Percentiles rank a stretch among this genome's conserved stretches.
These are phyloP conservation scores for Chlorella sp. DNA, from an alignment of 139 green algal species.

Conservation along the genomic window DNA sequence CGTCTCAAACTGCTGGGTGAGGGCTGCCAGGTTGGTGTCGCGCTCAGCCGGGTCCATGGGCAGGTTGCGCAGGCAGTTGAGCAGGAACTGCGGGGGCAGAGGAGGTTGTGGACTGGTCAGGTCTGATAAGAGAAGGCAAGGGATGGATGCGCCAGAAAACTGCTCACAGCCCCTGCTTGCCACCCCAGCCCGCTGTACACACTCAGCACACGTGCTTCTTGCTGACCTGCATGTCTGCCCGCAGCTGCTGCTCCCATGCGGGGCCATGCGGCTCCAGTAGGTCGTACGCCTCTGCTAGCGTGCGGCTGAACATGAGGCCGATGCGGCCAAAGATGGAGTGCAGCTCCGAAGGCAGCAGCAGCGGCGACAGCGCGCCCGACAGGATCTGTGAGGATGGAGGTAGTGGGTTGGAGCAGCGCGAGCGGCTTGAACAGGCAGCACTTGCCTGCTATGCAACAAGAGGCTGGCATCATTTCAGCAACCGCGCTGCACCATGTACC, in stretches of 20 bases:
- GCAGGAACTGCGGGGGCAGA: conserved; percentile 16
- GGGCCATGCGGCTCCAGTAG: conserved; percentile 43
- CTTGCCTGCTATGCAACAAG: too few species aligned
- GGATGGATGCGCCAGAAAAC: too few species aligned
- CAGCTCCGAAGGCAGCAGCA: conserved; percentile 79
- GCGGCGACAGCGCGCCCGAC: conserved; percentile 73
- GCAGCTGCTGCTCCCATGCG: conserved; percentile 35
- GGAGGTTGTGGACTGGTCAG: too few species aligned
- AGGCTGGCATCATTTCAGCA: too few species aligned
- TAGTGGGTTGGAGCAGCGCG: too few species aligned
- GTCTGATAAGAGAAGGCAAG: too few species aligned
- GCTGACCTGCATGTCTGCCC: conserved; percentile 14
- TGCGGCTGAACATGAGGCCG: conserved; percentile 64
- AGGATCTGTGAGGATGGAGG: conserved; percentile 26
- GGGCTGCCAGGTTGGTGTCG: conserved; percentile 17
- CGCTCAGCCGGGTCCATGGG: not conserved
- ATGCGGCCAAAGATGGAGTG: conserved; percentile 85
- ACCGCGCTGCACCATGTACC: too few species aligned
- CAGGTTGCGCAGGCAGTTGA: conserved; percentile 35
- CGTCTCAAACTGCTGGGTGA: conserved; percentile 21
- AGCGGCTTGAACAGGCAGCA: too few species aligned
- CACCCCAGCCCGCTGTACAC: too few species aligned
- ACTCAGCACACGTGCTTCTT: not conserved
- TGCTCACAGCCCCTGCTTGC: too few species aligned
- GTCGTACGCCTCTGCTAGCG: conserved; percentile 66